A percentile compares a stretch with the other conserved stretches of the same genome.
These are phyloP conservation scores for Fusarium sp. DNA, from an alignment of 2,329 filamentous ascomycete species.

Conservation along the genomic window DNA sequence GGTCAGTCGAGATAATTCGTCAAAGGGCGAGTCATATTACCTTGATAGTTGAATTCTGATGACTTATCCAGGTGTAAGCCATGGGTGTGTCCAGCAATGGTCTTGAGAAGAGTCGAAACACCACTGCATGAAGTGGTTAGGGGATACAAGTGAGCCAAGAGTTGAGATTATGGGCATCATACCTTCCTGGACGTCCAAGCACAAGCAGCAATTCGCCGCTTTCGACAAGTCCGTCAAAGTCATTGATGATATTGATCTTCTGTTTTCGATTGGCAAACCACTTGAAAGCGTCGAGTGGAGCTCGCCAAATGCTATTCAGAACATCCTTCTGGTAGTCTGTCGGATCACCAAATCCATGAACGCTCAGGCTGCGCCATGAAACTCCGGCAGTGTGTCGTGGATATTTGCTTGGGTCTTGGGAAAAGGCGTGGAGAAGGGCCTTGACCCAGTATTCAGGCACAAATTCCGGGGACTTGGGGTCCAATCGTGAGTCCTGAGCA, in stretches of 20 bases:
- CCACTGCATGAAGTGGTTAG: constrained; percentile 59
- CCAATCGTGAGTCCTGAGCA: constrained; percentile 59
- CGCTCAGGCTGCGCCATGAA: constrained; percentile 72
- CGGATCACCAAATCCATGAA: constrained; percentile 73
- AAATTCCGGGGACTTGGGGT: constrained; percentile 54
- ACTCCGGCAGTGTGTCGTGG: constrained; percentile 59
- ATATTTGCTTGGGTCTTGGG: constrained; percentile 30
- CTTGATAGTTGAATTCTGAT: constrained; percentile 84
- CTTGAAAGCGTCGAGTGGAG: constrained; percentile 56
- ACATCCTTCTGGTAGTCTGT: constrained; percentile 78
- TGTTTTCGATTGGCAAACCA: constrained; percentile 66
- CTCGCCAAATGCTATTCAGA: constrained; percentile 66
- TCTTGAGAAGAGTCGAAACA: constrained; percentile 85
- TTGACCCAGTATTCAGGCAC: constrained; percentile 36
- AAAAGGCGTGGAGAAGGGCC: constrained; percentile 36
- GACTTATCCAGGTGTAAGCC: constrained; percentile 77
- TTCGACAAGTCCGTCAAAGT: constrained; percentile 74
- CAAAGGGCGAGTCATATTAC: constrained; percentile 45
- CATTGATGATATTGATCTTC: constrained; percentile 74
- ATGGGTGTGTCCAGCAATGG: constrained; percentile 82
- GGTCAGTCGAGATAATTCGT: not conserved
- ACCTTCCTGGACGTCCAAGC: constrained; percentile 65
- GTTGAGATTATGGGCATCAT: not conserved
- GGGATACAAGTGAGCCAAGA: too few species aligned
- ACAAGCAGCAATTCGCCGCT: constrained; percentile 80